Percentiles rank a stretch among this genome's conserved stretches.
These are phyloP conservation scores for Colletotrichum orbiculare DNA, from an alignment of 2,329 filamentous ascomycete species.

Conservation along the genomic window DNA sequence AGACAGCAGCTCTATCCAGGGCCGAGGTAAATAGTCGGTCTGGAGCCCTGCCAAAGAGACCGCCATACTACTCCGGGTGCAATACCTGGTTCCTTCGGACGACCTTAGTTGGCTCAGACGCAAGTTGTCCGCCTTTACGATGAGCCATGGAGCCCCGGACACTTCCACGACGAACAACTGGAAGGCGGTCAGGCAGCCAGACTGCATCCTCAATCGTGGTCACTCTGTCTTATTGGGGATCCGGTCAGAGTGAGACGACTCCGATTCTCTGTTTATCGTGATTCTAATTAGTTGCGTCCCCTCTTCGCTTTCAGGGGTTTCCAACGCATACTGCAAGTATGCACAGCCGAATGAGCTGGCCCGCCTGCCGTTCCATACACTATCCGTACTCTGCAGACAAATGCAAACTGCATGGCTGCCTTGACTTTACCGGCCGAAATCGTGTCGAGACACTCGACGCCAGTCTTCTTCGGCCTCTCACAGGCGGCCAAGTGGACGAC, in stretches of 20 bases:
- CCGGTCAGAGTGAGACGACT: conserved; percentile 1
- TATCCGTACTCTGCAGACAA: conserved; percentile 8
- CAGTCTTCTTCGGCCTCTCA: conserved; percentile 41
- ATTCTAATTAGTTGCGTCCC: neutral
- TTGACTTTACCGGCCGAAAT: conserved; percentile 14
- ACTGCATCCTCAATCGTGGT: neutral
- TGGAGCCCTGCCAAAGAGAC: conserved; percentile 11
- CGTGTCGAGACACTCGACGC: neutral
- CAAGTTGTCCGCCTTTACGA: conserved; percentile 8
- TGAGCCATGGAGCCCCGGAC: conserved; percentile 4
- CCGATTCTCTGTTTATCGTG: neutral
- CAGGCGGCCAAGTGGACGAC: conserved; percentile 44
- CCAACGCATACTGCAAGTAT: neutral
- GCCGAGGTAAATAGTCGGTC: neutral
- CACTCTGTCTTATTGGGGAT: neutral
- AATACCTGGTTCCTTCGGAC: too few relatives aligned
- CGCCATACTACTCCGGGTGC: neutral
- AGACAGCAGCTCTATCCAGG: neutral
- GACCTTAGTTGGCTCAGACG: conserved; percentile 11
- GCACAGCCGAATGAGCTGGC: neutral
- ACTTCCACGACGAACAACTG: neutral
- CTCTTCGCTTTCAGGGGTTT: neutral
- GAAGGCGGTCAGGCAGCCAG: neutral
- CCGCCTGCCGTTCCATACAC: conserved; percentile 6
- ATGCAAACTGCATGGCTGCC: neutral